Percentiles rank a stretch among this genome's conserved stretches.
phyloP scores from a whole-genome alignment of 2,329 filamentous ascomycete species.

The Chrysoporthe deuterocubensis region DNA sequence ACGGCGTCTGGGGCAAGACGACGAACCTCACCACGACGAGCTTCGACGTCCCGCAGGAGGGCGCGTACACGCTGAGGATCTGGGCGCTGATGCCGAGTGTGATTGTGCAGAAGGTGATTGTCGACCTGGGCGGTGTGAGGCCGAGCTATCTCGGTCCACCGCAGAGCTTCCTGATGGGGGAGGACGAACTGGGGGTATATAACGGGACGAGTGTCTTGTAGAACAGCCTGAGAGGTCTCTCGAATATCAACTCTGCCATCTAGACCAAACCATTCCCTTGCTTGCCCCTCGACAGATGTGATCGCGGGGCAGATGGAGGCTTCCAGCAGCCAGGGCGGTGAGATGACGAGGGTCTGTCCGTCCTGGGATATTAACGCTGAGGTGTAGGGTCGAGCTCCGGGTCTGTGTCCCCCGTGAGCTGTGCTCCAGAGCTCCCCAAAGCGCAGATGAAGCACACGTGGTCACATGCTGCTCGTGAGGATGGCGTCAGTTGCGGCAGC shows the following conservation, averaged over 20 bases:
- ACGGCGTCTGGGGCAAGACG: constrained; percentile 50
- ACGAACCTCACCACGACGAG: constrained; percentile 50
- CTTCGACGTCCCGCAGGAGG: constrained; percentile 46
- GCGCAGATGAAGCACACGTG: neutral
- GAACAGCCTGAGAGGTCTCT: neutral
- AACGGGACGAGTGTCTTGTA: constrained; percentile 39
- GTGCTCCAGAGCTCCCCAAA: neutral
- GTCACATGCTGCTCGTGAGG: neutral
- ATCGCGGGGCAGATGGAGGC: too few relatives aligned
- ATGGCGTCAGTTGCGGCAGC: neutral
- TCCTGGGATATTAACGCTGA: neutral
- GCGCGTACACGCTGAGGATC: constrained; percentile 53
- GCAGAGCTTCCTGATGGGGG: constrained; percentile 54
- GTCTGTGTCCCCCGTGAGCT: neutral
- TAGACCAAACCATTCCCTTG: neutral
- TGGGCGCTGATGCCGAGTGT: constrained; percentile 58
- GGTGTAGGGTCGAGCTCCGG: neutral
- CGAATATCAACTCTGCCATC: too few relatives aligned
- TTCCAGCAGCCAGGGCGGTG: too few relatives aligned
- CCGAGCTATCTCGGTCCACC: constrained; percentile 60
- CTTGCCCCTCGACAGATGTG: too few relatives aligned
- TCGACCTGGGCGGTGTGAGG: constrained; percentile 59
- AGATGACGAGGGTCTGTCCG: neutral
- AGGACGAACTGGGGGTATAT: constrained; percentile 43
- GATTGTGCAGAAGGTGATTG: constrained; percentile 59